Evolutionary conservation across 1,284 basidiomycete genomes (phyloP).

Genomic region (Ustilago esculenta): DNA sequence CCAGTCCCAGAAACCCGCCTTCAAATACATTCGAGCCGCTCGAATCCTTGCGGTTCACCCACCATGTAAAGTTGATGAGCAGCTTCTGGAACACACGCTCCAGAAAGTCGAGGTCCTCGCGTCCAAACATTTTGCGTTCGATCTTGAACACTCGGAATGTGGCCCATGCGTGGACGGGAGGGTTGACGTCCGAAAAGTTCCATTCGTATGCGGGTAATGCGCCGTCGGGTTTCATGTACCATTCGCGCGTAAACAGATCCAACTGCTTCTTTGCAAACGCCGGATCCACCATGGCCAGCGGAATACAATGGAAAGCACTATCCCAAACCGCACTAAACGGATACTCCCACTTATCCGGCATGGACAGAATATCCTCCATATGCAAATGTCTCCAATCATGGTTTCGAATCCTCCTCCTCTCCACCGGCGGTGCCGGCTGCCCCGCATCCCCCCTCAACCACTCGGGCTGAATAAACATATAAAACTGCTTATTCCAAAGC

Average conservation of each 20-base stretch:
- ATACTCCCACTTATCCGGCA: constrained; percentile 99
- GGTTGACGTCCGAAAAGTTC: constrained; percentile 97
- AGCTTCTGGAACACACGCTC: constrained; percentile 98
- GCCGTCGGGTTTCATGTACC: constrained; percentile 98
- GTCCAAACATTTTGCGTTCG: constrained; percentile 90
- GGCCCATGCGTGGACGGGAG: constrained; percentile 93
- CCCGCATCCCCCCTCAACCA: constrained; percentile 95
- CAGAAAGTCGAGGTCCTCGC: constrained; percentile 88
- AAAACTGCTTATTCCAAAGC: constrained; percentile 97
- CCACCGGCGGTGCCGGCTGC: constrained; percentile 91
- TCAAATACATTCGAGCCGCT: constrained; percentile 96
- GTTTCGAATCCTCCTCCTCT: constrained; percentile 86
- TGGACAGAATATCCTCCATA: constrained; percentile 92
- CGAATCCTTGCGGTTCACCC: constrained; percentile 97
- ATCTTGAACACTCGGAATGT: constrained; percentile 73
- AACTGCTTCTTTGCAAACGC: constrained; percentile 97
- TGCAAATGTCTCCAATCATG: constrained; percentile 82
- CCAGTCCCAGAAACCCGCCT: constrained; percentile 94
- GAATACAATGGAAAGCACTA: constrained; percentile 97
- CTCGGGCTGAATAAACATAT: constrained; percentile 92
- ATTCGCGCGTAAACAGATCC: constrained; percentile 93
- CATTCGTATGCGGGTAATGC: constrained; percentile 98
- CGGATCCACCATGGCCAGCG: constrained; percentile 92
- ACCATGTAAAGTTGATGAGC: constrained; percentile 96
- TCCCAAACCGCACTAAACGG: constrained; percentile 74